These are phyloP conservation scores for Diplocarpon rosae DNA, from an alignment of 2,329 filamentous ascomycete genomes.

Conservation along the genomic window DNA sequence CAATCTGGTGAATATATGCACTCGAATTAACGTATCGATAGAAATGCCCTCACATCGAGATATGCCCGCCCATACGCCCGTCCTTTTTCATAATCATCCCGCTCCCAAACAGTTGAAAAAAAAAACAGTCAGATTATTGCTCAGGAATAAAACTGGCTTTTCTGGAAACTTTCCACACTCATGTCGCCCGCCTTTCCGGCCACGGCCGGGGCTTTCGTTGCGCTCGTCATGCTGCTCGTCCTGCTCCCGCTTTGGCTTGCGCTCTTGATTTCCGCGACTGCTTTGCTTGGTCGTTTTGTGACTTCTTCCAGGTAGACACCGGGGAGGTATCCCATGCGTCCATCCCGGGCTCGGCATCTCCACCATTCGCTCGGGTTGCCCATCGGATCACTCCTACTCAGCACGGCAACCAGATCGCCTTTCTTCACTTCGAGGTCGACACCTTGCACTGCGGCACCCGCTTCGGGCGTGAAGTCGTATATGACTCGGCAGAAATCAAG, in stretches of 20 bases:
- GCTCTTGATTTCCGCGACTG: slow-evolving; percentile 26
- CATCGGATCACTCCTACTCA: slow-evolving; percentile 84
- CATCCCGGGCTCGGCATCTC: slow-evolving; percentile 84
- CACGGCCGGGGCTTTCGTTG: slow-evolving; percentile 35
- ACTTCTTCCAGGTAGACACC: slow-evolving; percentile 84
- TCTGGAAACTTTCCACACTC: slow-evolving; percentile 59
- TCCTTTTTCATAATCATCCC: too few relatives aligned
- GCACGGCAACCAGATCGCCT: slow-evolving; percentile 87
- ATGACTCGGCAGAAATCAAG: slow-evolving; percentile 92
- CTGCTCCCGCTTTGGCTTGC: slow-evolving; percentile 36
- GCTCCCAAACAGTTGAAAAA: too few relatives aligned
- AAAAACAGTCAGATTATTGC: background rate
- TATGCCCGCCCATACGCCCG: too few relatives aligned
- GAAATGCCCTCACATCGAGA: too few relatives aligned
- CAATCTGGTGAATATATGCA: too few relatives aligned
- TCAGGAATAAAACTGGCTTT: slow-evolving; percentile 52
- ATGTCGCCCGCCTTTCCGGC: slow-evolving; percentile 53
- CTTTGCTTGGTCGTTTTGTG: slow-evolving; percentile 40
- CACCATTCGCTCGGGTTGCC: slow-evolving; percentile 95
- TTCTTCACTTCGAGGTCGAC: slow-evolving; percentile 89
- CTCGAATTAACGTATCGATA: too few relatives aligned
- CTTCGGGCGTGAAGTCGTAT: slow-evolving; percentile 85
- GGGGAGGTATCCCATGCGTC: slow-evolving; percentile 83
- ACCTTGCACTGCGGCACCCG: slow-evolving; percentile 49
- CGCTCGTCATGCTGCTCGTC: slow-evolving; percentile 30